Conservation (phyloP, 345 rosid species). For the Ceriops decandra region DNA sequence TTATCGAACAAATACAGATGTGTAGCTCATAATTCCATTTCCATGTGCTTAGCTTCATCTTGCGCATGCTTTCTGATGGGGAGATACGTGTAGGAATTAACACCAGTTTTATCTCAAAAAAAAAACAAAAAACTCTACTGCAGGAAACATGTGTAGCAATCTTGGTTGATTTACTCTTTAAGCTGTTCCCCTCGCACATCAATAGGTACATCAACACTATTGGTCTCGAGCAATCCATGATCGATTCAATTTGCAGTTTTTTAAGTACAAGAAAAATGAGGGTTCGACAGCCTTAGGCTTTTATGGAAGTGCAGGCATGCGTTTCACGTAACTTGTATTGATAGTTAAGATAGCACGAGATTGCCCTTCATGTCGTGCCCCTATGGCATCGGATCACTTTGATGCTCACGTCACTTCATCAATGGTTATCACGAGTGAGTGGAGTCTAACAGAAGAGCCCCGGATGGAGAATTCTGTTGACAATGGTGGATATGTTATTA, state of each 20-base stretch:
- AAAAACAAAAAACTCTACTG: too few species aligned
- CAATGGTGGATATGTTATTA: neutral
- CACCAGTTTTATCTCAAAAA: too few species aligned
- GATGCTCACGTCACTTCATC: conserved; percentile 12
- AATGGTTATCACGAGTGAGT: conserved; percentile 13
- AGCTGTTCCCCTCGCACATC: too few species aligned
- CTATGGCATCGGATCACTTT: conserved; percentile 29
- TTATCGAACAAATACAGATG: too few species aligned
- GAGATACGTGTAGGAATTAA: too few species aligned
- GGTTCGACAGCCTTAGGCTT: conserved; percentile 46
- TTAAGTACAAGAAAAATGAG: conserved; percentile 40
- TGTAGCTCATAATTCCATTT: too few species aligned
- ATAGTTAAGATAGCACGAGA: conserved; percentile 39
- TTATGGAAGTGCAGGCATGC: conserved; percentile 82
- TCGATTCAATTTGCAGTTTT: conserved; percentile 53
- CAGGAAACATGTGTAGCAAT: too few species aligned
- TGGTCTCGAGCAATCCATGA: conserved; percentile 55
- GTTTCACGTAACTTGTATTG: conserved; percentile 39
- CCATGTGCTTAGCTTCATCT: too few species aligned
- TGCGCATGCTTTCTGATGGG: too few species aligned
- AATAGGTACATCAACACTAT: conserved; percentile 51
- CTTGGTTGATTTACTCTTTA: too few species aligned
- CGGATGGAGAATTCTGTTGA: conserved; percentile 17
- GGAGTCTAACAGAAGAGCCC: conserved; percentile 20
- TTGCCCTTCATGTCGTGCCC: conserved; percentile 79